Base-by-base conservation (phyloP, 2,329 filamentous ascomycete species). In the Aspergillus sergii region DNA sequence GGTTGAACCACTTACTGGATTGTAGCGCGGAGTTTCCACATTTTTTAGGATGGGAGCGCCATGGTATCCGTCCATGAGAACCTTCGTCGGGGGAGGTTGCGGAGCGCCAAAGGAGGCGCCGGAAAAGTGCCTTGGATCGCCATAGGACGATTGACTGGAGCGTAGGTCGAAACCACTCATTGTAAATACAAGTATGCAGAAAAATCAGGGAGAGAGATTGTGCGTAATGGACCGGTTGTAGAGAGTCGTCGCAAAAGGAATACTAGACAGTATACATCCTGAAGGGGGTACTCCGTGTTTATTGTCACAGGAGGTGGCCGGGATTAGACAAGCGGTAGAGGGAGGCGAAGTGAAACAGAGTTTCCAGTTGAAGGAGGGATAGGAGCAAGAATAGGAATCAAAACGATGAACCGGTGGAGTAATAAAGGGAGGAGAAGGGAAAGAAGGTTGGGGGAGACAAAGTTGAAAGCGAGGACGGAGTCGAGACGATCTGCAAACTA, bases 11-110 rank as follows among this genome's bases (percentile, higher is more conserved):
- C 85, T 73, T 81, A 90, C 88, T 62, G 85, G 82, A 75, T 88
- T 87, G 69, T 83, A 86, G 62, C 82, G 82, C 48, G 85, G 81
- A 64, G 79, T 83, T 54, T 86, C 84, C 64, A 79, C 81, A 69
- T 85, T 82, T 67, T 86, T 86, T 10, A 83, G 82, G 66, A 82
- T 83, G 59, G 85, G 72, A 60, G 85, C 81, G 63, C 88, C 85
- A 57, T 83, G 82, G 74, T 90, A 91, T 50, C 85, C 86, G 60
- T 89, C 84, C 57, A 87, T 80, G 62, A 89, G 79, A 23, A 80
- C 79, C 69, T 84, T 86, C 58, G 75, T 73, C 45, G 72, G 73
- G 19, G 75, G 72, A 34, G 75, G 75, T 16, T 70, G 70, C 58
- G 74, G 71, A 39, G 68, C 68, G 57, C 73, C 76, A 60, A 73